Base-by-base conservation (phyloP, 2,329 filamentous ascomycete species). In the Cladosporium sp. region DNA sequence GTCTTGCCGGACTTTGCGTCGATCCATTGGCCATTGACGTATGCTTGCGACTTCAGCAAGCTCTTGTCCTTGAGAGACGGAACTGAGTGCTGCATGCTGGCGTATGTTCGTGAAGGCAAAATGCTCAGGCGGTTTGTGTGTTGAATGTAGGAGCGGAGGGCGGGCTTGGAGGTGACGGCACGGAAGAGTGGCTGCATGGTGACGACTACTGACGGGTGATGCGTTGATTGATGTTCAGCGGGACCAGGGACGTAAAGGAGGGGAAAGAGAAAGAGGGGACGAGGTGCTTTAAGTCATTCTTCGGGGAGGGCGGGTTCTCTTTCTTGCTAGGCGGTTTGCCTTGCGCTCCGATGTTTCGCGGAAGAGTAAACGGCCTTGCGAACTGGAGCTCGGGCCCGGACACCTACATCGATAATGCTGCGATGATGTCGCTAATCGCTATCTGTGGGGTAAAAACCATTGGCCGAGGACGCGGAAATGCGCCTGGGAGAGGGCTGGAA, bases 11-110 rank as follows among this genome's bases (percentile, higher is more conserved):
- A 96, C 74, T 88, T 87, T 72, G 94, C 91, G 72, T 86, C 85
- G 68, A 96, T 86, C 91, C 93, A 99, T 85, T 96, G 86, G 74
- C 95, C 95, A 77, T 99, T 94, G 75, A 98, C 89, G 76, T 94
- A 97, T 74, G 88, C 81, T 76, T 93, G 86, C 72, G 89, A 87
- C 82, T 96, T 97, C 74, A 98, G 86, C 67, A 99, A 86, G 28
- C 78, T 81, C 68, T 79, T 78, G 72, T 84, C 82, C 67, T 78
- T 82, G 67, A 84, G 78, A 31, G 76, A 69, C 62, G 80, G 80
- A 40, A 80, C 76, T 56, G 72, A 79, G 70, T 80, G 78, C 67
- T 73, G 74, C 79, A 81, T 81, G 46, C 61, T 69, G 53, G 80
- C 77, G 76, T 80, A 82, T 66, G 70, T 69, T 73, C 79, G 33